Percentiles rank a stretch among this genome's conserved stretches.
phyloP scores from a whole-genome alignment of 2,329 filamentous ascomycete genomes.

The Alternaria consortialis region DNA sequence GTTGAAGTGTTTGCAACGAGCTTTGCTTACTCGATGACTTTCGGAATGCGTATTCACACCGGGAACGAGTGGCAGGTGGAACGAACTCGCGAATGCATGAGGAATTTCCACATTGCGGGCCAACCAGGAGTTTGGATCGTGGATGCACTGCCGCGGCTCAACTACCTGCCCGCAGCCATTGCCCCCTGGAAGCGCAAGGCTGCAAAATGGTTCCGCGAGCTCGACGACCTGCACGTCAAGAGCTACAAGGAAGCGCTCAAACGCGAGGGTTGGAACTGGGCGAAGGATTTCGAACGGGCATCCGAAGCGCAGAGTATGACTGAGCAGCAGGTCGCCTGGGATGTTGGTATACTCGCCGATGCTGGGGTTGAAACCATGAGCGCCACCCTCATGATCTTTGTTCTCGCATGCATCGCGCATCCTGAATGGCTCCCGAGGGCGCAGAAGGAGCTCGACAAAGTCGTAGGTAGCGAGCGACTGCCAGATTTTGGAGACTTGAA shows the following conservation, averaged over 20 bases:
- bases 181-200: conserved; percentile 41
- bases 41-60: conserved; percentile 48
- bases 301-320: too few species aligned
- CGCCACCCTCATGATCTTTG: conserved; percentile 18
- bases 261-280: conserved; percentile 32
- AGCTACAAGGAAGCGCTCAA: conserved; percentile 22
- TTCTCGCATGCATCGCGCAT: conserved; percentile 25
- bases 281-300: conserved; percentile 11
- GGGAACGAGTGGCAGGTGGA: conserved; percentile 30
- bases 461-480: conserved; percentile 32
- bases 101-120: conserved; percentile 27
- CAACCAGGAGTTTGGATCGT: conserved; percentile 52
- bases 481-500: conserved; percentile 33
- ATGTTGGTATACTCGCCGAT: conserved; percentile 29
- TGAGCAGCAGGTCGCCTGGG: background rate
- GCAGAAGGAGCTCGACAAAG: conserved; percentile 17
- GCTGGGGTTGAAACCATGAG: conserved; percentile 33
- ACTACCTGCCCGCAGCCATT: conserved; percentile 52
- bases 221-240: conserved; percentile 25
- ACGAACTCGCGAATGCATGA: conserved; percentile 18
- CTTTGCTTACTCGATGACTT: conserved; percentile 51
- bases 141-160: conserved; percentile 56
- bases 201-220: conserved; percentile 21
- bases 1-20: conserved; percentile 52
- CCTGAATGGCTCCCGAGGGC: conserved; percentile 20